A percentile compares a stretch with the other conserved stretches of the same genome.
Evolutionary conservation across 805 yeast genomes (phyloP).

Genomic region (Saccharomycopsis guyanensis): DNA sequence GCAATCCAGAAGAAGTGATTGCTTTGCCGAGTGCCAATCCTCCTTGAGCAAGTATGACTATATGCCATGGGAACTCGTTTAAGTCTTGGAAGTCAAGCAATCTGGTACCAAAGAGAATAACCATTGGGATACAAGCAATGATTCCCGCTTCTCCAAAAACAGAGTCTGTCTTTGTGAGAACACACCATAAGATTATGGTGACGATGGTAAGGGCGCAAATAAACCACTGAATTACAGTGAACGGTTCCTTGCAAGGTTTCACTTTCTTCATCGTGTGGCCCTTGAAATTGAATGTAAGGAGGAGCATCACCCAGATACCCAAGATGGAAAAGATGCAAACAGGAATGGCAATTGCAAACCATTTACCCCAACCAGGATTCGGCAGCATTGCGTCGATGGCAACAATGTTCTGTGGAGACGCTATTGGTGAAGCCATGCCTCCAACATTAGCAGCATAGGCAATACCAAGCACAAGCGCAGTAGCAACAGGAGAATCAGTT

Average conservation of each 20-base stretch:
- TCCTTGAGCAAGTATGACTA: slow-evolving; percentile 94
- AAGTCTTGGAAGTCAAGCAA: slow-evolving; percentile 80
- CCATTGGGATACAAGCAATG: slow-evolving; percentile 80
- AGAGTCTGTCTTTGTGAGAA: slow-evolving; percentile 64
- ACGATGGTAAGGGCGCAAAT: slow-evolving; percentile 55
- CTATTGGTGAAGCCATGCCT: slow-evolving; percentile 96
- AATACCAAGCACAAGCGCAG: slow-evolving; percentile 81
- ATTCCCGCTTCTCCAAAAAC: slow-evolving; percentile 93
- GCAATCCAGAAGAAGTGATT: slow-evolving; percentile 82
- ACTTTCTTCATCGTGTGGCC: slow-evolving; percentile 22
- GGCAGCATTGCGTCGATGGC: slow-evolving; percentile 81
- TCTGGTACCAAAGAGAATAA: slow-evolving; percentile 85
- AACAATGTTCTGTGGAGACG: slow-evolving; percentile 92
- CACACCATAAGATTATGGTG: slow-evolving; percentile 86
- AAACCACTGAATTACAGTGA: slow-evolving; percentile 68
- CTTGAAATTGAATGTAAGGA: slow-evolving; percentile 54
- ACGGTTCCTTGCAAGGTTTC: slow-evolving; percentile 39
- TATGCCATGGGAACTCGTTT: slow-evolving; percentile 94
- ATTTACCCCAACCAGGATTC: slow-evolving; percentile 70
- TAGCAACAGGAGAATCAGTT: slow-evolving; percentile 66
- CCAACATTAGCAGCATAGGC: slow-evolving; percentile 91
- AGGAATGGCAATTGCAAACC: slow-evolving; percentile 88
- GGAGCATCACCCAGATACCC: slow-evolving; percentile 64
- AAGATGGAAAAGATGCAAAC: slow-evolving; percentile 57
- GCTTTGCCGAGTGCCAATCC: slow-evolving; percentile 95